Evolutionary conservation across 768 basidiomycete species (phyloP).

Genomic region (Obba rivulosa): DNA sequence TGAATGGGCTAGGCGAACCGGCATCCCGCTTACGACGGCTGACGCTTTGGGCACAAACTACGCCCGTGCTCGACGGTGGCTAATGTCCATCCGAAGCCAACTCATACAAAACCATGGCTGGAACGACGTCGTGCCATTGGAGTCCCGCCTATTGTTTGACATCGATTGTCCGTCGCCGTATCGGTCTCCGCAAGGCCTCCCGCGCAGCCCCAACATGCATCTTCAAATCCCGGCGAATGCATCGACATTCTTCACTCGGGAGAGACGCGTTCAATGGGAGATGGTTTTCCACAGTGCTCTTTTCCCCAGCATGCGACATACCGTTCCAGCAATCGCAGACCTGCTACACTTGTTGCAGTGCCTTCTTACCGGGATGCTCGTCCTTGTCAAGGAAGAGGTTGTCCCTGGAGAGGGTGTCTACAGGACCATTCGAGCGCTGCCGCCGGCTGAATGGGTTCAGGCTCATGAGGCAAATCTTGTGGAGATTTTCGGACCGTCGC

Average conservation of each 20-base stretch:
- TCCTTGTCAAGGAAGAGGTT: conserved; percentile 67
- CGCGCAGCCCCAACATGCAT: conserved; percentile 68
- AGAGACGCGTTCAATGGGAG: conserved; percentile 81
- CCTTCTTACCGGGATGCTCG: conserved; percentile 36
- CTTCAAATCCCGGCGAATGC: conserved; percentile 75
- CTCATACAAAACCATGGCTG: conserved; percentile 69
- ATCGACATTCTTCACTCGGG: conserved; percentile 81
- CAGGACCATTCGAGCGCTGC: conserved; percentile 72
- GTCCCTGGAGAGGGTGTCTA: conserved; percentile 59
- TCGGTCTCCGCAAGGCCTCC: conserved; percentile 70
- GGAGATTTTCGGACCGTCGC: conserved; percentile 69
- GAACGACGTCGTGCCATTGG: conserved; percentile 53
- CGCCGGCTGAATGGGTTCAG: conserved; percentile 72
- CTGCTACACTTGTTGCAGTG: conserved; percentile 36
- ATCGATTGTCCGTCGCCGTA: conserved; percentile 76
- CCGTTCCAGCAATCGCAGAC: conserved; percentile 32
- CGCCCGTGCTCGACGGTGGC: conserved; percentile 75
- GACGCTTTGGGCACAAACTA: conserved; percentile 79
- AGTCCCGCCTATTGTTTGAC: conserved; percentile 71
- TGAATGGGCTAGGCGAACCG: conserved; percentile 73
- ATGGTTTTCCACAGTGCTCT: conserved; percentile 68
- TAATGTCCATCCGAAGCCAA: conserved; percentile 53
- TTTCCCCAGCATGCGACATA: conserved; percentile 33
- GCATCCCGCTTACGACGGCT: conserved; percentile 77
- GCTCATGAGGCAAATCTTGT: conserved; percentile 61